Evolutionary conservation across 2,329 filamentous ascomycete species (phyloP), one percentile per base, ranked within the genome.

Genomic region (Lachnellula subtilissima): DNA sequence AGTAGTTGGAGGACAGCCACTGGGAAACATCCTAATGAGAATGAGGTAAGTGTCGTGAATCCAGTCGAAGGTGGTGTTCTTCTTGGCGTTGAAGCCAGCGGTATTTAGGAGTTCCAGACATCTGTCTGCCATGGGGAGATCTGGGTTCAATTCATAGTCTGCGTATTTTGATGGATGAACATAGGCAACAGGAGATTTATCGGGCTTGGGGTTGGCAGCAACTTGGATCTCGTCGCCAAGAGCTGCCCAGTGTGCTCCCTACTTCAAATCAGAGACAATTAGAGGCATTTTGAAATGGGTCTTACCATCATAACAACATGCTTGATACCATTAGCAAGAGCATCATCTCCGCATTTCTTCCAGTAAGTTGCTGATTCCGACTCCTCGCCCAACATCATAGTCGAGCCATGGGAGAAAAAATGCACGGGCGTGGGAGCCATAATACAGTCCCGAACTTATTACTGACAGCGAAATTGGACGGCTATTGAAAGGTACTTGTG

Each of bases 1-100:
- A 2, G 83, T 86, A 0, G 85, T 87, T 0, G 85, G 86, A 1
- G 86, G 86, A 63, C 82, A 86, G n/a, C 73, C 75, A 2, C 65
- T 61, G 0, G 85, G 85, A 61, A 88, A 88, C 85, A 89, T 88
- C 53, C 84, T 76, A 66, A 88, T 85, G 8, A 88, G 73, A 55
- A 88, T 80, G 3, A 88, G 76, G 65, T 83, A 88, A 0, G 83
- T 86, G 69, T 89, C 86, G 73, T 89, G 85, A 66, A 88, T 88
- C 85, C 85, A 88, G 65, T 88, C 81, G 61, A 88, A 88, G 0
- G 66, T 74, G 0, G 75, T 63, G 65, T 87, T 84, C 1, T 69
- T 71, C 4, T 69, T 66, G 1, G 77, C 81, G 36, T 81, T 73
- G 69, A 87, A 80, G 8, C 84, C 83, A 1, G 76, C 74, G 2